These are phyloP conservation scores for Cyclostephanos tholiformis DNA, from an alignment of 108 stramenopile genomes.

Conservation along the genomic window DNA sequence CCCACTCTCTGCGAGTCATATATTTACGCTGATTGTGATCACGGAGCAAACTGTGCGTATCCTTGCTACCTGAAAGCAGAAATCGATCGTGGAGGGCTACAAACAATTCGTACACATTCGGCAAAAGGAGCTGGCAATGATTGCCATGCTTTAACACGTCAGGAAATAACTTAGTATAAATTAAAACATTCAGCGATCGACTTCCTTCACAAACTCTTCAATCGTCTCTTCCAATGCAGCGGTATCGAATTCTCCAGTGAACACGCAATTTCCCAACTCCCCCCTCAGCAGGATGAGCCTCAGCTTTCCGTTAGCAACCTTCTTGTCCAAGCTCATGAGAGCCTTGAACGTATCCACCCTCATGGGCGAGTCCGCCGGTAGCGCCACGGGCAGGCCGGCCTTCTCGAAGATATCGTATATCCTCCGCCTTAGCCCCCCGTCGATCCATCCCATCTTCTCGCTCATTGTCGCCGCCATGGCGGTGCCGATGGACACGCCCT, in stretches of 20 bases:
- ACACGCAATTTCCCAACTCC: conserved; percentile 78
- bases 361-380: conserved; percentile 86
- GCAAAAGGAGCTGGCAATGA: conserved; percentile 40
- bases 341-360: conserved; percentile 69
- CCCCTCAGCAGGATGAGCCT: conserved; percentile 83
- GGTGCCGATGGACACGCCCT: conserved; percentile 96
- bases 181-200: conserved; percentile 5
- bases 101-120: conserved; percentile 16
- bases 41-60: conserved; percentile 42
- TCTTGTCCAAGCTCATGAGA: conserved; percentile 92
- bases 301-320: conserved; percentile 89
- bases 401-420: conserved; percentile 65
- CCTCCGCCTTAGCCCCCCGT: conserved; percentile 60
- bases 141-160: too few relatives aligned
- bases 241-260: conserved; percentile 89
- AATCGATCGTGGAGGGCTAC: conserved; percentile 39
- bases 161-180: too few relatives aligned
- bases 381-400: conserved; percentile 72
- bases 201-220: conserved; percentile 85
- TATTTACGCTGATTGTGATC: conserved; percentile 37
- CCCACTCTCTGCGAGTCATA: conserved; percentile 4
- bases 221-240: conserved; percentile 82
- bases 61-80: conserved; percentile 34
- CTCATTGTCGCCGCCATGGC: conserved; percentile 96
- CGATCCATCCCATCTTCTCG: conserved; percentile 88